phyloP scores from a whole-genome alignment of 176 grass and related monocot genomes.

The Lolium perenne region DNA sequence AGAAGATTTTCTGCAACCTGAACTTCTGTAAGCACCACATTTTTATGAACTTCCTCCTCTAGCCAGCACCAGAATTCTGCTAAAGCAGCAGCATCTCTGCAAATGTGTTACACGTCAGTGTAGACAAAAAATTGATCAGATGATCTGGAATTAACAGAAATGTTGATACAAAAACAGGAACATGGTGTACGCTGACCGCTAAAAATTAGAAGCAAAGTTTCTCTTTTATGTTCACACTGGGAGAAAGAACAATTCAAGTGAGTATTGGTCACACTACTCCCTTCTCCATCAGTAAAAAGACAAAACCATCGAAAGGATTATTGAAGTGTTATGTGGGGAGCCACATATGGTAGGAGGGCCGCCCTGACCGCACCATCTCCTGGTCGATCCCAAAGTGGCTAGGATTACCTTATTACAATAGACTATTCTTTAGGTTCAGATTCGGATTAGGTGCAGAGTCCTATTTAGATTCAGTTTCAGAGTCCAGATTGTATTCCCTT shows the following conservation, averaged over 20 bases:
- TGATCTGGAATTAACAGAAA: slow-evolving; percentile 32
- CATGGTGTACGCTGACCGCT: not conserved
- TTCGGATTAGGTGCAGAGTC: too few species aligned
- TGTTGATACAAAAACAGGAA: not conserved
- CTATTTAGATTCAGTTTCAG: too few species aligned
- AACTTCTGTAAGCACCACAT: slow-evolving; percentile 72
- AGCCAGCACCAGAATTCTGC: slow-evolving; percentile 96
- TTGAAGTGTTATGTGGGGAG: not conserved
- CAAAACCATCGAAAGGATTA: not conserved
- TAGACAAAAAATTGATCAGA: slow-evolving; percentile 11
- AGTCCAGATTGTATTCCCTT: too few species aligned
- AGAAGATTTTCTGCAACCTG: slow-evolving; percentile 84
- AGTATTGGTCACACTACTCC: not conserved
- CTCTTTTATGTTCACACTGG: slow-evolving; percentile 18
- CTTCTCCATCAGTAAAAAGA: not conserved
- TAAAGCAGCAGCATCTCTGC: slow-evolving; percentile 96
- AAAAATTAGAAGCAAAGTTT: not conserved
- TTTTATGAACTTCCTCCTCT: slow-evolving; percentile 68
- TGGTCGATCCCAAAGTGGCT: too few species aligned
- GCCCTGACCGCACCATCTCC: too few species aligned
- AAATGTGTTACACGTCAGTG: slow-evolving; percentile 37
- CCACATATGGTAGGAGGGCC: too few species aligned
- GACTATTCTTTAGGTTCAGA: too few species aligned
- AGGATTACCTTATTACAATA: too few species aligned
- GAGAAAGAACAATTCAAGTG: slow-evolving; percentile 3